Evolutionary conservation across 768 basidiomycete genomes (phyloP).

Genomic region (Lentinula detonsa): DNA sequence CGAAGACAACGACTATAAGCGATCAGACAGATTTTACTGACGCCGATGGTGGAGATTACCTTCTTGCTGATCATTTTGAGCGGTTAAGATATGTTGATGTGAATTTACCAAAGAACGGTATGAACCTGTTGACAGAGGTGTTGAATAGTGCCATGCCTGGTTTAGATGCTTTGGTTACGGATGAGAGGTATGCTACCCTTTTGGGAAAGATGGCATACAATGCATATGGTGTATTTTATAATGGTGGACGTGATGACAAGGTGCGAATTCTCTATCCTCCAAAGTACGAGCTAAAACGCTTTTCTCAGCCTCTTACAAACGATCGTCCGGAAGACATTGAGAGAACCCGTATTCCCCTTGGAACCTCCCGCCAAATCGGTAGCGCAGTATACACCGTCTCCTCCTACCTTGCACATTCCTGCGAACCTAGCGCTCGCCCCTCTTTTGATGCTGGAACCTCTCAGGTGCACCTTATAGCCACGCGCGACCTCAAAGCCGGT

Average conservation of each 20-base stretch:
- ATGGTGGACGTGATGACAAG: slow-evolving; percentile 64
- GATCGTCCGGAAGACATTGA: slow-evolving; percentile 67
- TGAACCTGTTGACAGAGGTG: slow-evolving; percentile 44
- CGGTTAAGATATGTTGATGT: slow-evolving; percentile 63
- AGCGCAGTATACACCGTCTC: slow-evolving; percentile 72
- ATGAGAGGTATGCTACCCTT: slow-evolving; percentile 54
- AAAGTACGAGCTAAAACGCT: not conserved
- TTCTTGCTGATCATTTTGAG: slow-evolving; percentile 72
- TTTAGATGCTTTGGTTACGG: slow-evolving; percentile 62
- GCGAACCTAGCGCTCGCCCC: slow-evolving; percentile 60
- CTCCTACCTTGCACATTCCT: slow-evolving; percentile 74
- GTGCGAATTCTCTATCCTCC: slow-evolving; percentile 28
- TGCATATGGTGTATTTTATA: slow-evolving; percentile 65
- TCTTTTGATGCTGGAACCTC: slow-evolving; percentile 62
- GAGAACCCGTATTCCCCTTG: slow-evolving; percentile 69
- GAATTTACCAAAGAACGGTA: slow-evolving; percentile 41
- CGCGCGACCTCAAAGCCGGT: slow-evolving; percentile 60
- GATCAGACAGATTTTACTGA: slow-evolving; percentile 35
- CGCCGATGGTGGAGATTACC: slow-evolving; percentile 48
- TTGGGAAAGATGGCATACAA: slow-evolving; percentile 75
- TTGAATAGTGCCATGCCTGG: slow-evolving; percentile 62
- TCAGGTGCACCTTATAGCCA: slow-evolving; percentile 66
- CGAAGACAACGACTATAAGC: slow-evolving; percentile 16
- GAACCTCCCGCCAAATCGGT: slow-evolving; percentile 72
- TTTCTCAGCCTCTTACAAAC: slow-evolving; percentile 41